Evolutionary conservation across 2,329 filamentous ascomycete genomes (phyloP).

Genomic region (Sporothrix pseudoabietina): DNA sequence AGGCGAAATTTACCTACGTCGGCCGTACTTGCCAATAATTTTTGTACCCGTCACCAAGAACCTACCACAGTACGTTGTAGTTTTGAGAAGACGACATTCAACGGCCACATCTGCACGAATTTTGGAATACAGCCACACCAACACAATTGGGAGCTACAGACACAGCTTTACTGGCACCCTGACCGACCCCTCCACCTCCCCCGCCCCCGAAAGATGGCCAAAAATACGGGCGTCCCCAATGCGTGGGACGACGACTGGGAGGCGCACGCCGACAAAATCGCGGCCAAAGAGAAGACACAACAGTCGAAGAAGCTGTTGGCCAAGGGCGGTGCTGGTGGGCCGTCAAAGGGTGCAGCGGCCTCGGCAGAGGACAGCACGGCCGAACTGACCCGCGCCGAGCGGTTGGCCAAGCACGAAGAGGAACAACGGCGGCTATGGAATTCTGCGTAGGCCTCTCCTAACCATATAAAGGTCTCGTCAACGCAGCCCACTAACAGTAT

Average conservation of each 20-base stretch:
- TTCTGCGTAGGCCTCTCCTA: slow-evolving; percentile 66
- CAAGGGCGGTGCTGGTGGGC: not conserved
- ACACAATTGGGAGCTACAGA: not conserved
- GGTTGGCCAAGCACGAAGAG: slow-evolving; percentile 77
- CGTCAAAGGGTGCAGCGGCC: not conserved
- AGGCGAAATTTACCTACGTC: not conserved
- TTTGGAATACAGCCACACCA: slow-evolving; percentile 2
- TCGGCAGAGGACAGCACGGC: slow-evolving; percentile 39
- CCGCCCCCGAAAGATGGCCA: slow-evolving; percentile 43
- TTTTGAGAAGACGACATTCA: not conserved
- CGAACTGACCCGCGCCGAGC: slow-evolving; percentile 70
- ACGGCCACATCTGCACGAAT: not conserved
- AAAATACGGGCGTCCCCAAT: slow-evolving; percentile 59
- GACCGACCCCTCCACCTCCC: not conserved
- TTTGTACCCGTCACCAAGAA: slow-evolving; percentile 1
- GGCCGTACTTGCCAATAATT: not conserved
- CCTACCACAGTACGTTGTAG: no score
- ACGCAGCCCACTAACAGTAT: not conserved
- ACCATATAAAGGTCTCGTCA: not conserved
- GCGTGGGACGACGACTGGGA: slow-evolving; percentile 96
- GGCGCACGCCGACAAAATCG: slow-evolving; percentile 64
- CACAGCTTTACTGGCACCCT: not conserved
- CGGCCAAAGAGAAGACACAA: slow-evolving; percentile 41
- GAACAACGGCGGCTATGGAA: slow-evolving; percentile 86
- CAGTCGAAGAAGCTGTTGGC: slow-evolving; percentile 1